Base-by-base conservation (phyloP, 345 rosid genomes). In the Heritiera littoralis region DNA sequence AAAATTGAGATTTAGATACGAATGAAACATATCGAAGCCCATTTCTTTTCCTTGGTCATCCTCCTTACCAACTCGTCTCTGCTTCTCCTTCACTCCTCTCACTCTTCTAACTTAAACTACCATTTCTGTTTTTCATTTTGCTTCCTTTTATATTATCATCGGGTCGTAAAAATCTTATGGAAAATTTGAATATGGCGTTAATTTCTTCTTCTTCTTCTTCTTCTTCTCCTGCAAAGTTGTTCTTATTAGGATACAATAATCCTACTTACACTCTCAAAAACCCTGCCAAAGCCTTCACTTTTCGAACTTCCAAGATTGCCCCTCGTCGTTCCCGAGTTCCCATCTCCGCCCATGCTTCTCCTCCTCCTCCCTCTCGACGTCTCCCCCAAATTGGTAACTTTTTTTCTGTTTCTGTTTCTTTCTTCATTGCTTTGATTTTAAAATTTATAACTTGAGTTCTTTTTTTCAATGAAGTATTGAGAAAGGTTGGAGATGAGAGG, bases 401-500 rank as follows among this genome's bases (percentile, higher is more conserved):
- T 32, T 51, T 2, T 17, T 15, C 40, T 48, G 38, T 35, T 35
- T 2, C 17, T 20, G 0, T 9, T n/a, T 43, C 9, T 70, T 30
- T 72, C 28, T 52, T 17, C 54, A 51, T 32, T 52, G 23, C 30
- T 72, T 51, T 72, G 18, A 68, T 20, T 30, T 52, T 51, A 14
- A 15, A 71, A 14, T 23, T 43, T 20, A 0, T 12, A 12, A 7
- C 3, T 38, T 15, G 60, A 60, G 0, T 23, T 14, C 0, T n/a
- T n/a, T 20, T 8, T 17, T 66, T 12, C 46, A 72, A 68, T 72
- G 59, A 68, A 82, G 90, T 66, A 77, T 65, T 73, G 82, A 88
- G 84, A 74, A 83, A 78, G 72, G 63, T 64, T 7, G 85, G 81
- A 63, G 85, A 80, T 14, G 88, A 88, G 10, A 80, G 82, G 77